Evolutionary conservation across 371 early-diverging fungal genomes (phyloP).

Genomic region (Thermomucor indicae-seudaticae): DNA sequence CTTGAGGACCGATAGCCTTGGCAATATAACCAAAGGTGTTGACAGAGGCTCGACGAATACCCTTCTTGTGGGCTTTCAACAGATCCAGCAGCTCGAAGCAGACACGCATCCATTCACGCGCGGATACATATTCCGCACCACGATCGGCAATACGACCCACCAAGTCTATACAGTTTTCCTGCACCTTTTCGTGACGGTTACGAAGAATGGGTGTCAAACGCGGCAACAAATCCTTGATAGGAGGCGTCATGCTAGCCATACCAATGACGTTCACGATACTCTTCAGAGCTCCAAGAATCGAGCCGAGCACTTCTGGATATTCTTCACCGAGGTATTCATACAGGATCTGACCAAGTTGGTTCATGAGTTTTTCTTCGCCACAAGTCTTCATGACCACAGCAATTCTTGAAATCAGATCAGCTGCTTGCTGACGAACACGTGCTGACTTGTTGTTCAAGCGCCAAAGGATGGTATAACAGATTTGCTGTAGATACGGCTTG

Average conservation of each 20-base stretch:
- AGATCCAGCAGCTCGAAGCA: conserved; percentile 96
- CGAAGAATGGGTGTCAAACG: conserved; percentile 95
- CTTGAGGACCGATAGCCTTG: conserved; percentile 99
- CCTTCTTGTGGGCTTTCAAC: conserved; percentile 94
- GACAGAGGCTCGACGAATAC: conserved; percentile 93
- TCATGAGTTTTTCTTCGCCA: conserved; percentile 93
- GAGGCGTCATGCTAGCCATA: conserved; percentile 96
- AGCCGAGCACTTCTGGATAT: conserved; percentile 96
- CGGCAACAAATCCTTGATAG: conserved; percentile 95
- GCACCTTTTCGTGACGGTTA: conserved; percentile 97
- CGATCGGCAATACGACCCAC: conserved; percentile 98
- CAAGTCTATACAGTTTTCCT: conserved; percentile 89
- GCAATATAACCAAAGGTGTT: conserved; percentile 98
- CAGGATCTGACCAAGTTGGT: conserved; percentile 85
- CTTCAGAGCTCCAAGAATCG: conserved; percentile 88
- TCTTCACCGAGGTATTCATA: conserved; percentile 98
- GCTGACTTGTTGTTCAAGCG: conserved; percentile 95
- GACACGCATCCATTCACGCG: conserved; percentile 99
- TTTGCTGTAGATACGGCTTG: conserved; percentile 90
- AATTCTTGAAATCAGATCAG: conserved; percentile 91
- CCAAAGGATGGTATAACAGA: conserved; percentile 93
- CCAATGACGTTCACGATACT: conserved; percentile 96
- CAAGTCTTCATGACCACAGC: conserved; percentile 92
- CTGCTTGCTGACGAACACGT: conserved; percentile 95
- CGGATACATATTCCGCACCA: conserved; percentile 96